phyloP scores from a whole-genome alignment of 208 protist species.

The Acanthamoeba lenticulata region DNA sequence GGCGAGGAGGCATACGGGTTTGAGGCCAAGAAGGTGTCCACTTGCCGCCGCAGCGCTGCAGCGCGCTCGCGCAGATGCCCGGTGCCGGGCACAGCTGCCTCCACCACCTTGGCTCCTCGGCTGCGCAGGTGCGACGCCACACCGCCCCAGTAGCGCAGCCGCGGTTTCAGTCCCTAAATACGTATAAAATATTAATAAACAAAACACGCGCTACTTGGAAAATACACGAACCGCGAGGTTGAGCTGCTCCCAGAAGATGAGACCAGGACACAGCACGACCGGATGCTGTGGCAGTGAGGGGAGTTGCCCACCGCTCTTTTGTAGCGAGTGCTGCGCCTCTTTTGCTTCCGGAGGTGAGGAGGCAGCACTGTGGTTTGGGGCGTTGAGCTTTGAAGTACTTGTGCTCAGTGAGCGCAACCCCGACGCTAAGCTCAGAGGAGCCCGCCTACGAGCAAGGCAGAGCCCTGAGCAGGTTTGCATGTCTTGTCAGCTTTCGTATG shows the following conservation, averaged over 20 bases:
- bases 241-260: constrained; percentile 17
- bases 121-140: neutral
- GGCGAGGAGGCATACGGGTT: neutral
- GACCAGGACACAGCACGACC: neutral
- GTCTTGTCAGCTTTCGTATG: too few species aligned
- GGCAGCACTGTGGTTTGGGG: too few species aligned
- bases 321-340: neutral
- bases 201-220: neutral
- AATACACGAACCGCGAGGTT: neutral
- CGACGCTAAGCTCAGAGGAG: too few species aligned
- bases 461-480: too few species aligned
- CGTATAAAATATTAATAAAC: neutral
- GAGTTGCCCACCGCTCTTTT: neutral
- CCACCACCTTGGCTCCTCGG: neutral
- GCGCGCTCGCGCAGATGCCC: neutral
- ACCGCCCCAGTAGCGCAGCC: neutral
- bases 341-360: too few species aligned
- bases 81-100: neutral
- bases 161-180: neutral
- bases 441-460: too few species aligned
- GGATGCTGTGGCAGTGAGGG: neutral
- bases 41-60: neutral
- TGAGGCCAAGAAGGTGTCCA: neutral
- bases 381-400: too few species aligned
- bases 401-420: too few species aligned